These are phyloP conservation scores for Phytophthora tubulina DNA, from an alignment of 352 stramenopile genomes.

Conservation along the genomic window DNA sequence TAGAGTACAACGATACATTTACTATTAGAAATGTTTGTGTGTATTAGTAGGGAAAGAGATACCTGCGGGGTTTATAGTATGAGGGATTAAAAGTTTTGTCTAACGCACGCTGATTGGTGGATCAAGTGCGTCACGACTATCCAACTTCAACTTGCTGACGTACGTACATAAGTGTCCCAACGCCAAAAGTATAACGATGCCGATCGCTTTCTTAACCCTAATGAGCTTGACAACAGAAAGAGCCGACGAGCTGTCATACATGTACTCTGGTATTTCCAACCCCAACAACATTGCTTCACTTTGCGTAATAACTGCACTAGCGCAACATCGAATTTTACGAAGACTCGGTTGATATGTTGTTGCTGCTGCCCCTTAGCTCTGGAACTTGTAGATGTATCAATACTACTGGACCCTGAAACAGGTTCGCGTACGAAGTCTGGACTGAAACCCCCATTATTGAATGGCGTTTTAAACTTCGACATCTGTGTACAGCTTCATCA, in stretches of 20 bases:
- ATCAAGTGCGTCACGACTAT: neutral
- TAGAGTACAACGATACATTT: neutral
- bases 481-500: slow-evolving; percentile 92
- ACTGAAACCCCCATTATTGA: slow-evolving; percentile 79
- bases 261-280: slow-evolving; percentile 89
- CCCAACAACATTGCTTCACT: slow-evolving; percentile 94
- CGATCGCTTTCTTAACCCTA: no score
- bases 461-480: slow-evolving; percentile 87
- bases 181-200: no score
- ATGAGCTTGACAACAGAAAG: no score
- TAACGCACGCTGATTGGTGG: slow-evolving; percentile 14
- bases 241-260: slow-evolving; percentile 39
- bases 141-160: slow-evolving; percentile 22
- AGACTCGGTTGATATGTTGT: slow-evolving; percentile 11
- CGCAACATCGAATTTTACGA: slow-evolving; percentile 93
- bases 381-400: slow-evolving; percentile 10
- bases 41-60: neutral
- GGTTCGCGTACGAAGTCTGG: slow-evolving; percentile 74
- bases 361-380: slow-evolving; percentile 21
- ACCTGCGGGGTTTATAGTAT: neutral
- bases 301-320: slow-evolving; percentile 92
- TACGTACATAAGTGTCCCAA: neutral
- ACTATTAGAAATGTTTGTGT: neutral
- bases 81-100: neutral
- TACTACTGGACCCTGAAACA: slow-evolving; percentile 14